Base-by-base conservation (phyloP, 2,329 filamentous ascomycete species). In the Beauveria sp. region DNA sequence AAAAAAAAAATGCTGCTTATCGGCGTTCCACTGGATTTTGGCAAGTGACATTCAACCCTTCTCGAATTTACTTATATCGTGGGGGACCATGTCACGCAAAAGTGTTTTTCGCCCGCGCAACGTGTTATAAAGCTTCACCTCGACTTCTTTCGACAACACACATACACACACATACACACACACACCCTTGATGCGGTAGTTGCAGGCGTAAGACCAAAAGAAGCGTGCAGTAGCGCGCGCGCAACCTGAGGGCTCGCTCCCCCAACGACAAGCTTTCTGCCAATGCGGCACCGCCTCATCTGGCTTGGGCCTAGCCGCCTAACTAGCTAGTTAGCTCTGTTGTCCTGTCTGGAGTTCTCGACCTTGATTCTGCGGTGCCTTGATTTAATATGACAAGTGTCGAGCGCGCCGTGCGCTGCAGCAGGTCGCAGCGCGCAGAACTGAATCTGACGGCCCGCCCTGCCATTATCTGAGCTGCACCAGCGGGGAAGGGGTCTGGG, bases 51-150 rank as follows among this genome's bases (percentile, higher is more conserved):
- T 26, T 14, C 16, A 41, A n/a, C 12, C 16, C 18, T 5, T 16
- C 37, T 26, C 22, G 26, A 46, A 16, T 46, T 22, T 24, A 53
- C 37, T 37, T 47, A 30, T 9, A 52, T 44, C 48, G 50, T 40
- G 50, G 57, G 57, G 50, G 50, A 50, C 46, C 47, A 24, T 59
- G 57, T 12, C 41, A 53, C 26, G 6, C 9, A n/a, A 22, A 26
- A 3, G 24, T 30, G n/a, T 26, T 18, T 5, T 5, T 37, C 30
- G 24, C 46, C 34, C 26, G 37, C 56, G 57, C 57, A 59, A 59
- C 57, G 57, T 59, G 48, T 47, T 59, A 54, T 59, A 44, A 54
- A 53, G 50, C 18, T 52, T 43, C 24, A 51, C 37, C 28, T 41
- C 6, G 30, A 26, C 24, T 34, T 48, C 54, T 51, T 6, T 43